Evolutionary conservation across 305 asterid genomes (phyloP), one percentile per base, ranked within the genome.

Genomic region (Petunia hybrid): DNA sequence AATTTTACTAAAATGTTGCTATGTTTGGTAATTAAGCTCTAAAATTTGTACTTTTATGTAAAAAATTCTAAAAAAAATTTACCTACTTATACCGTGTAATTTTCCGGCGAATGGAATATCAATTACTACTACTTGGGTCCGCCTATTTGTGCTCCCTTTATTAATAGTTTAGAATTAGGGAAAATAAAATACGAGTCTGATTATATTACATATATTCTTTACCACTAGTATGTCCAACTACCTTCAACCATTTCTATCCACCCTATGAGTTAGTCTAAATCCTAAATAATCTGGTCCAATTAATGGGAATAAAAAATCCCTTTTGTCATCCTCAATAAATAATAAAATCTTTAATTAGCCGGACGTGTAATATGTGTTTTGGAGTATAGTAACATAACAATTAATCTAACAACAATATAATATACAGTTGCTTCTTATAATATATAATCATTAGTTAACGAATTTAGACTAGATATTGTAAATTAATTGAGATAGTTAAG

Each of bases 161-260:
- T 22, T 45, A 70, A 45, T 78, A 41, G 63, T 65, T 40, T 70
- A 69, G 31, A 22, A 74, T 75, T 35, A 66, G 81, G 45, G 82
- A 69, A 31, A 83, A 81, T 65, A 14, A 65, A 64, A 16, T 48
- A 4, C 53, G 71, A 69, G 83, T 85, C 81, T 10, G 13, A 74
- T 80, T 75, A 85, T 83, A 82, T 63, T 56, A 48, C 79, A 61
- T 42, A 64, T 46, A 5, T 45, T 79, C 51, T 87, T 83, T 60
- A 84, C 60, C 71, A 68, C 42, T 43, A 82, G 85, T 88, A 70
- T 83, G 90, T 83, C 94, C 93, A 93, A 92, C 98, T 84, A 91
- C 91, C 89, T 90, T 90, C 95, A 93, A 87, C 98, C 92, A 90
- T 88, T 88, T 88, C 86, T 88, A 88, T 87, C 96, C 89, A 93